A percentile compares a stretch with the other conserved stretches of the same genome.
phyloP scores from a whole-genome alignment of 345 rosid genomes.

The Pistacia vera region DNA sequence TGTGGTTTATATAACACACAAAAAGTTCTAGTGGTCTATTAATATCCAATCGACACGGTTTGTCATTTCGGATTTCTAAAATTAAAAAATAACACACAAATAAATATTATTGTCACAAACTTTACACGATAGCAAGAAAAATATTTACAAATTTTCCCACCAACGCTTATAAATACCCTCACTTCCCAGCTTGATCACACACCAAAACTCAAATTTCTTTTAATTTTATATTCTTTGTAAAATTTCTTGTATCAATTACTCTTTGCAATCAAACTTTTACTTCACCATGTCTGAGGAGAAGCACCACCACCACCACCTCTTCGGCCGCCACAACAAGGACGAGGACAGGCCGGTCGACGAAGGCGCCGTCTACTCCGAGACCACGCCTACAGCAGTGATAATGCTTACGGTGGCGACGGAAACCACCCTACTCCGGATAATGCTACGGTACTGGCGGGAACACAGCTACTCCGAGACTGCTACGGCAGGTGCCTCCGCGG shows the following conservation, averaged over 20 bases:
- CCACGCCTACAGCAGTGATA: constrained; percentile 3
- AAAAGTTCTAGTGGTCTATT: too few relatives aligned
- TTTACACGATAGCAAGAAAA: not conserved
- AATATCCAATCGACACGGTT: too few relatives aligned
- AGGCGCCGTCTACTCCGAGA: constrained; percentile 16
- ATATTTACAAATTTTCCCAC: not conserved
- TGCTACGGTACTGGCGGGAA: not conserved
- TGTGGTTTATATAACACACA: too few relatives aligned
- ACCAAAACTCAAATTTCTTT: not conserved
- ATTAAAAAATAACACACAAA: too few relatives aligned
- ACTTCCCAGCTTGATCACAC: not conserved
- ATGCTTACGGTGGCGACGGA: too few relatives aligned
- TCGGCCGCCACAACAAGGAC: constrained; percentile 50
- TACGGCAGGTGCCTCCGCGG: not conserved
- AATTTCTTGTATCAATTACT: too few relatives aligned
- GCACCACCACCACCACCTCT: constrained; percentile 47
- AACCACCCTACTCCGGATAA: not conserved
- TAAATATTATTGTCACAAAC: too few relatives aligned
- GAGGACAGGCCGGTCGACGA: constrained; percentile 29
- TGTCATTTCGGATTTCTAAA: too few relatives aligned
- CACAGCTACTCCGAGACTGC: constrained; percentile 1
- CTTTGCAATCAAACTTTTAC: not conserved
- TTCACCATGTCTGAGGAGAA: constrained; percentile 45
- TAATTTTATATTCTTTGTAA: not conserved
- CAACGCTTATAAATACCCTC: constrained; percentile 18